These are phyloP conservation scores for Ceratocystis eucalypticola DNA, from an alignment of 2,329 filamentous ascomycete species.

Conservation along the genomic window DNA sequence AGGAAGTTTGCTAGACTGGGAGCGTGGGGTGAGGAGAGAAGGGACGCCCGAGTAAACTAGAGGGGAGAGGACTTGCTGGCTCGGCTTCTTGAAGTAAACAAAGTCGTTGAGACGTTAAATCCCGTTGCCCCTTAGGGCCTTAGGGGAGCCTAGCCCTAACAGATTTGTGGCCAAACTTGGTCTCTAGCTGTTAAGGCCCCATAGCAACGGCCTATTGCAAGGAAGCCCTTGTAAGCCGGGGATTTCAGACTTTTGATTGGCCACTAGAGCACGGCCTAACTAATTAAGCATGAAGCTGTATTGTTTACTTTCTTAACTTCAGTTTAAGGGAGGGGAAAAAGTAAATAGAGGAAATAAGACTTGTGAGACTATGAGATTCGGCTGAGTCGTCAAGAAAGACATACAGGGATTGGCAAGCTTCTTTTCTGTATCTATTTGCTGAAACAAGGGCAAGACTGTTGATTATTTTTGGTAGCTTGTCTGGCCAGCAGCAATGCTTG, in stretches of 20 bases:
- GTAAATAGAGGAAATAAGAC: conserved; percentile 3
- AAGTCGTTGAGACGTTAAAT: background rate
- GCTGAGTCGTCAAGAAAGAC: background rate
- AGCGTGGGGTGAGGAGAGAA: background rate
- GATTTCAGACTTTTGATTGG: background rate
- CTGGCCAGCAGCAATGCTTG: background rate
- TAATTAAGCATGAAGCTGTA: conserved; percentile 6
- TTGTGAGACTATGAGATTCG: background rate
- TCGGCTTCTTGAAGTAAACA: background rate
- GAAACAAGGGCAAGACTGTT: background rate
- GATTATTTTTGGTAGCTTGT: background rate
- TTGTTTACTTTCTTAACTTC: conserved; percentile 16
- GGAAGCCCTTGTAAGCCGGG: background rate
- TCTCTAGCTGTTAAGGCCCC: background rate
- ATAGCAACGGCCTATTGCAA: background rate
- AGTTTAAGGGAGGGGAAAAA: background rate
- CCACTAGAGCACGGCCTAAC: background rate
- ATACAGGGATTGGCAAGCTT: too few species aligned
- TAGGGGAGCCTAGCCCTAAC: background rate
- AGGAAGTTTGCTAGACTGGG: background rate
- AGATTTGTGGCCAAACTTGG: background rate
- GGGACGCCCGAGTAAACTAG: background rate
- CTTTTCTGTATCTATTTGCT: too few species aligned
- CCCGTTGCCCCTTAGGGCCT: background rate
- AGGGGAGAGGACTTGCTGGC: background rate